Base-by-base conservation (phyloP, 139 green algal species). In the Nannochloris sp. region DNA sequence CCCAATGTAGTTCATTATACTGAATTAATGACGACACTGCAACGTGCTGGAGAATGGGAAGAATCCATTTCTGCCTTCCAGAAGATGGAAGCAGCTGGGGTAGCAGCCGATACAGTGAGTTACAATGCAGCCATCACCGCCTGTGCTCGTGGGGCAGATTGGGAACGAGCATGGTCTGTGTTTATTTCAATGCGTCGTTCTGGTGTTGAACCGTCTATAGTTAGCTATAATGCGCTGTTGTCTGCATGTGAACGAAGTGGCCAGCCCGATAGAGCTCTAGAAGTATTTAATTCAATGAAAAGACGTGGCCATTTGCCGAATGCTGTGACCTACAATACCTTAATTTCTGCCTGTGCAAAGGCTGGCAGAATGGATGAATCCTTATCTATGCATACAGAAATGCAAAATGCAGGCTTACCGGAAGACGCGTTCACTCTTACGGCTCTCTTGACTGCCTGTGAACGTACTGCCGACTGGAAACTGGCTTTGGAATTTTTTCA, bases 111-210 rank as follows among this genome's bases (percentile, higher is more conserved):
- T 48, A 83, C 90, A 30, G 77, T 88, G 73, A 87, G 82, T 1
- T 89, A 89, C 78, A 92, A 87, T 2, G 85, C 84, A 1, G 80
- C 90, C 3, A 95, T 95, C 72, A 86, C 90, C n/a, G 88, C 90
- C 2, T 87, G 78, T 68, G 88, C 90, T 66, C 92, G 61, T 53
- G 70, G 70, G 4, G 61, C 32, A 7, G 70, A 76, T n/a, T 76
- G 70, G 70, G 53, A 72, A 33, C 48, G 44, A 54, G 70, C 62
- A 0, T 76, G 70, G 70, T 60, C 70, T 31, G 54, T 72, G 15
- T 76, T 76, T 15, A 36, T 46, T 14, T 36, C 39, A 4, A 79
- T 85, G 80, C 38, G 57, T 30, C 60, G 48, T 24, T 60, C 56
- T 1, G 46, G 72, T 15, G 56, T 77, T 33, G 44, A 57, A 24